These are phyloP conservation scores for Suhomyces faveliae DNA, from an alignment of 805 yeast genomes.

Conservation along the genomic window DNA sequence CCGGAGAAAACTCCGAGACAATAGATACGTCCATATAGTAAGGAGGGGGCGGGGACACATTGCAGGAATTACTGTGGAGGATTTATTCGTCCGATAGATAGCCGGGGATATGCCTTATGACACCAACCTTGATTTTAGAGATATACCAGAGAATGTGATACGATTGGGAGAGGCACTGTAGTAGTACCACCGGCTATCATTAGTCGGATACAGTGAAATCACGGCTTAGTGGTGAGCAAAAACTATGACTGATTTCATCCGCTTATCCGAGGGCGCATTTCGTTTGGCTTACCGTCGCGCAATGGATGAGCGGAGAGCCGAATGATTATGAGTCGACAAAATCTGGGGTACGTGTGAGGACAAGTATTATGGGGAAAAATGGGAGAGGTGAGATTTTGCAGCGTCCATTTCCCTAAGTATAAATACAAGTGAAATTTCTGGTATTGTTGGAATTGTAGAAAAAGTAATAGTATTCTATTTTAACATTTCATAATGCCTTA, in stretches of 20 bases:
- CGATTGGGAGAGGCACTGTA: not conserved
- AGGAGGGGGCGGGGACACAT: not conserved
- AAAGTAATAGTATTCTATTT: not conserved
- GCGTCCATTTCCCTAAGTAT: not conserved
- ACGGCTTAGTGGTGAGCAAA: not conserved
- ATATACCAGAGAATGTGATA: not conserved
- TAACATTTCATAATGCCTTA: conserved; percentile 41
- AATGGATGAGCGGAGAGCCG: conserved; percentile 7
- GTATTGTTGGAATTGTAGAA: not conserved
- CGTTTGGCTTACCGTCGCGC: conserved; percentile 1
- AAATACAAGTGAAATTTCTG: not conserved
- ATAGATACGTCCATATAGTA: not conserved
- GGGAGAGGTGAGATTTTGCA: not conserved
- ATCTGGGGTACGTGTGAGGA: conserved; percentile 8
- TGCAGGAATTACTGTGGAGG: not conserved
- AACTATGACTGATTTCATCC: conserved; percentile 1
- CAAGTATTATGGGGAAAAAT: not conserved
- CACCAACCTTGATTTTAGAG: not conserved
- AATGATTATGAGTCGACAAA: conserved; percentile 2
- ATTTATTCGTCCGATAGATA: not conserved
- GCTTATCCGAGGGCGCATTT: conserved; percentile 6
- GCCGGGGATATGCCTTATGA: not conserved
- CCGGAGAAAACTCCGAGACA: conserved; percentile 1
- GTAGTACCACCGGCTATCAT: not conserved
- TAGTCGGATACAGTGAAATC: not conserved